Evolutionary conservation across 257 asterid species (phyloP), one percentile per base, ranked within the genome.

Genomic region (Nemophila menziesii): DNA sequence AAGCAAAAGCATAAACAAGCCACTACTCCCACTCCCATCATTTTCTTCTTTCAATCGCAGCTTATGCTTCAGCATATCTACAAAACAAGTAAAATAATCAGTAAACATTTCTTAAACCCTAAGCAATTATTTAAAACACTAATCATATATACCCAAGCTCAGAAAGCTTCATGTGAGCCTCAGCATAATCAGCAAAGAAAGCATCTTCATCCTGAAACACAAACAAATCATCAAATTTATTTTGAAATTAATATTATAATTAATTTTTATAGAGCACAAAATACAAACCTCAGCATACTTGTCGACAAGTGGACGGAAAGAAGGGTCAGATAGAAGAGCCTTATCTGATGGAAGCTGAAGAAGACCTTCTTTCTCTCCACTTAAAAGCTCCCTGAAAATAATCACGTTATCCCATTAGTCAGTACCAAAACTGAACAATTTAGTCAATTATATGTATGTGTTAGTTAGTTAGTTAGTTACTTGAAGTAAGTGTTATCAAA

Each of bases 401-500:
- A 39, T 19, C 17, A 43, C 34, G 7, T 0, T 8, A 29, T 1
- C 20, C 13, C 26, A 3, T 24, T 52, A 40, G 29, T 8, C 23
- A 10, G 4, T 15, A n/a, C 22, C 2, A 18, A 5, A 2, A 40
- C 15, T 0, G 14, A 38, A 0, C 11, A 1, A 12, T 20, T 0
- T 2, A 40, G 44, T 4, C 9, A 24, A 24, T 17, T 5, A 40
- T 17, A 40, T 12, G 10, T 0, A 11, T 15, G 11, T 5, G 10
- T 5, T 12, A n/a, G 11, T 12, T 5, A 16, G 20, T 16, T 17
- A 22, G 8, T 18, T 5, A 23, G 77, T 48, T 75, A 80, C 93
- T 20, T 73, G 22, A 81, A 86, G 75, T 76, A 86, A 20, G 86
- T 45, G 49, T 82, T 86, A 38, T 82, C 96, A n/a, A 86, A 86